Base-by-base conservation (phyloP, 2,329 filamentous ascomycete genomes). In the Epichloe bromicola region DNA sequence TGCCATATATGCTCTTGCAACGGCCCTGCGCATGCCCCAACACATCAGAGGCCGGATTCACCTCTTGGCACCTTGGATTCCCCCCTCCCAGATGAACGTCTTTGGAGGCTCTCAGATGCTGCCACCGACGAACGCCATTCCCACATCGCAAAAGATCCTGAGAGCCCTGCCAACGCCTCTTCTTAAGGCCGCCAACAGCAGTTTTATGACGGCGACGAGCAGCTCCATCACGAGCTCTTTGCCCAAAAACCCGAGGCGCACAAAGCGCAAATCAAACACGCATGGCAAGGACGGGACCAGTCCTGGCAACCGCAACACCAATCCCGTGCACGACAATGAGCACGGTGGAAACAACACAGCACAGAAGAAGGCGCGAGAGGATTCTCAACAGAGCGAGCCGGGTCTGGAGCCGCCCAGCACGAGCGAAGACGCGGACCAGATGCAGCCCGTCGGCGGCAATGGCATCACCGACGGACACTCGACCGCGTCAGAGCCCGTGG, bases 1-100 rank as follows among this genome's bases (percentile, higher is more conserved):
- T 15, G 91, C 93, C n/a, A 95, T 98, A 49, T 98, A 98, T 63
- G 93, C 93, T 2, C 78, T 98, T 17, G 93, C 93, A 0, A 97
- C 93, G 0, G 93, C 93, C 0, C 74, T 98, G 43, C 86, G 93
- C 43, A 95, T 98, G 79, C 93, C 93, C 4, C 90, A 96, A 60
- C 88, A 96, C 62, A 94, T 98, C 54, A 85, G 90, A 5, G 93
- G 93, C 19, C 85, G 88, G 49, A 93, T 98, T 51, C 93, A 98
- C 66, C 79, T 98, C 2, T 76, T 98, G 8, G 91, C 93, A 1
- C 93, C 93, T 0, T 96, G 89, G 93, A 97, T 98, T 45, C 93
- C 93, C 93, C 93, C 93, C 0, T 97, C 88, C 4, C 89, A 95
- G 64, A 85, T 95, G 74, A 89, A 83, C 49, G 82, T 85, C 17